Evolutionary conservation across 129 eudicot genomes (phyloP).

Genomic region (Mikania micrantha): DNA sequence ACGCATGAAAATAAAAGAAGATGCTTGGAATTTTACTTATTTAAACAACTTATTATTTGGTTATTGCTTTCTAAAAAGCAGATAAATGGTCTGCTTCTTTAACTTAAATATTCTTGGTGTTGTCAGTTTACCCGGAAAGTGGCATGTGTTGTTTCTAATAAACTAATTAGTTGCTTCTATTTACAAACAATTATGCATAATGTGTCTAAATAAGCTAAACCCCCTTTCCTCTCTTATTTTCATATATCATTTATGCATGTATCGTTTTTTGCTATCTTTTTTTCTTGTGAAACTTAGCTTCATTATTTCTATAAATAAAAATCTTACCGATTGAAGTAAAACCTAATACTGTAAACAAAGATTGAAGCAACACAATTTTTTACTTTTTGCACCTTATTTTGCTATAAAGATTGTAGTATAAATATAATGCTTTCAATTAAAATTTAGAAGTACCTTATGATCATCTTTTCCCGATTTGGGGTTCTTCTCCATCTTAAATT

Average conservation of each 20-base stretch:
- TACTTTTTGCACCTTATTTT: no score
- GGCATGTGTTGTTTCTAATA: neutral
- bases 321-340: no score
- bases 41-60: neutral
- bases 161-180: neutral
- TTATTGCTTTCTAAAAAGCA: neutral
- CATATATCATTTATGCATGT: neutral
- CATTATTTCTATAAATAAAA: neutral
- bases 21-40: neutral
- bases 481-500: no score
- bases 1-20: neutral
- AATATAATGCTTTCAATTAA: no score
- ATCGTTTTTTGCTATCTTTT: neutral
- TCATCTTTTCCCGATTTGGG: no score
- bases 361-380: no score
- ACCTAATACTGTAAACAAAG: slow-evolving; percentile 30
- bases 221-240: neutral
- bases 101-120: no score
- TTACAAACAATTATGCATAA: neutral
- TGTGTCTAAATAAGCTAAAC: neutral
- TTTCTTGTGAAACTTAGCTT: neutral
- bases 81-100: neutral
- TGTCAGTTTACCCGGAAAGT: no score
- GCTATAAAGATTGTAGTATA: no score
- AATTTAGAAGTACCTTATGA: no score